Conservation (phyloP, 129 eudicot genomes). For the Scalesia atractyloides region DNA sequence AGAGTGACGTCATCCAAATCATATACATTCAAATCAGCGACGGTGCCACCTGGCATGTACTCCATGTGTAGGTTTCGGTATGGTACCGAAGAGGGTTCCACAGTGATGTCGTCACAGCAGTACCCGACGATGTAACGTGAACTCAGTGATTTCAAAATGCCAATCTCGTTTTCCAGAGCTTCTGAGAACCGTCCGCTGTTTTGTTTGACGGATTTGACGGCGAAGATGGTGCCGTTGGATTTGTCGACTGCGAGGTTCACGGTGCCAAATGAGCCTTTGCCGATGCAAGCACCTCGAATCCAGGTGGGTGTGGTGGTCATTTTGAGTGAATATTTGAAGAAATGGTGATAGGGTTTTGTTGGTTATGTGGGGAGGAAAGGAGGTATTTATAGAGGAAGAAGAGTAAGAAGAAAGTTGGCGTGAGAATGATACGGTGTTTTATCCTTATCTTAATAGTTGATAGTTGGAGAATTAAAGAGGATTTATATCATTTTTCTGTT, state of each 20-base stretch:
- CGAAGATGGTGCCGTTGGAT: conserved; percentile 45
- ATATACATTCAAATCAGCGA: conserved; percentile 39
- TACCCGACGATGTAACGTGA: conserved; percentile 58
- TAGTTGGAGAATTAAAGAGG: not conserved
- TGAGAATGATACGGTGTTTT: conserved; percentile 48
- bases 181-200: conserved; percentile 17
- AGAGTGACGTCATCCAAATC: conserved; percentile 34
- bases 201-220: conserved; percentile 59
- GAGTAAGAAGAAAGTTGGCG: conserved; percentile 36
- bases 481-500: not conserved
- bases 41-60: conserved; percentile 78
- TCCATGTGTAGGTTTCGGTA: conserved; percentile 64
- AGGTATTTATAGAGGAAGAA: conserved; percentile 32
- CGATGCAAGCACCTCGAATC: conserved; percentile 55
- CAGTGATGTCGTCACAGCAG: conserved; percentile 54
- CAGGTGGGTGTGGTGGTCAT: conserved; percentile 35
- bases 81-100: conserved; percentile 14
- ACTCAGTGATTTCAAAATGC: conserved; percentile 44
- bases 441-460: conserved; percentile 37
- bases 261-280: conserved; percentile 66
- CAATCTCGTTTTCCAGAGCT: conserved; percentile 64
- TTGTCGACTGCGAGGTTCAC: conserved; percentile 54
- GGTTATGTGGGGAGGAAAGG: not conserved
- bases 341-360: conserved; percentile 28
- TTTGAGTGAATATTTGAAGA: conserved; percentile 26